These are phyloP conservation scores for Sarocladium strictum DNA, from an alignment of 2,329 filamentous ascomycete species.

Conservation along the genomic window DNA sequence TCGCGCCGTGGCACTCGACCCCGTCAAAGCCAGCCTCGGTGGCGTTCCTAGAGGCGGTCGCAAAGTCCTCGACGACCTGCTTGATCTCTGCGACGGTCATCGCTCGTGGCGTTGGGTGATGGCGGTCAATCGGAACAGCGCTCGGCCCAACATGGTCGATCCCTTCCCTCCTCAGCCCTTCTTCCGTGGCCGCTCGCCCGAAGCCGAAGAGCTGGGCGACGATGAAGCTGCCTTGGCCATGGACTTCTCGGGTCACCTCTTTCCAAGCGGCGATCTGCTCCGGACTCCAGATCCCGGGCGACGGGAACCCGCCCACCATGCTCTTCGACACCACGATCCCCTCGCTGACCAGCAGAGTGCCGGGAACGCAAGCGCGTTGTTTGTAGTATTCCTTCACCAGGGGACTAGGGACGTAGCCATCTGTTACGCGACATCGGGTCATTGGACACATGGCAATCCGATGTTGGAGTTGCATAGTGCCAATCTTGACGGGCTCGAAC, in stretches of 20 bases:
- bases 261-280: slow-evolving; percentile 56
- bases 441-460: slow-evolving; percentile 51
- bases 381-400: slow-evolving; percentile 40
- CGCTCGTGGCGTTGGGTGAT: slow-evolving; percentile 48
- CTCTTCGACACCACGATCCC: slow-evolving; percentile 35
- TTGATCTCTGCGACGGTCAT: slow-evolving; percentile 65
- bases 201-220: slow-evolving; percentile 57
- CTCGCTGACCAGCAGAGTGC: slow-evolving; percentile 37
- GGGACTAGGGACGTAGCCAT: slow-evolving; percentile 22
- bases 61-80: slow-evolving; percentile 54
- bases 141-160: slow-evolving; percentile 21
- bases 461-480: slow-evolving; percentile 32
- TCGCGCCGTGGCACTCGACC: slow-evolving; percentile 68
- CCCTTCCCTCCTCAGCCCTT: slow-evolving; percentile 20
- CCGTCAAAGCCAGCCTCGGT: slow-evolving; percentile 59
- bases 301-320: slow-evolving; percentile 23
- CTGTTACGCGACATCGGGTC: slow-evolving; percentile 43
- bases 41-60: slow-evolving; percentile 45
- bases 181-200: slow-evolving; percentile 44
- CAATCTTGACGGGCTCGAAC: slow-evolving; percentile 37
- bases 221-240: slow-evolving; percentile 54
- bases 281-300: slow-evolving; percentile 53
- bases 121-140: slow-evolving; percentile 33
- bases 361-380: slow-evolving; percentile 35
- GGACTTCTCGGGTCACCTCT: slow-evolving; percentile 55